Conservation (phyloP, 371 early-diverging fungal species). For the Rhizopus sp. region DNA sequence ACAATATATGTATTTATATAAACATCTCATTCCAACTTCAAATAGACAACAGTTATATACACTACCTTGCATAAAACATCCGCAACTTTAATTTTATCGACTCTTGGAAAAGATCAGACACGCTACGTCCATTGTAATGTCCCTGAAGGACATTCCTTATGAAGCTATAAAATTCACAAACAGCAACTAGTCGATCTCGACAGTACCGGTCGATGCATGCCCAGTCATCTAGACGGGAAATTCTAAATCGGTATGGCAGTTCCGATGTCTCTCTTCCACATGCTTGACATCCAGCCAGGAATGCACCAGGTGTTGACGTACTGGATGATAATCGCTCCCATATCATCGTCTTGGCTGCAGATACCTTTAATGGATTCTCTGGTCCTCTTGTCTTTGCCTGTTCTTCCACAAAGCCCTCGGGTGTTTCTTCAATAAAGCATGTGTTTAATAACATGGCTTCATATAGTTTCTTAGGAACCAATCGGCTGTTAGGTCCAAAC, state of each 20-base stretch:
- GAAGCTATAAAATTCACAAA: constrained; percentile 91
- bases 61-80: constrained; percentile 84
- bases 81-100: constrained; percentile 78
- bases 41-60: too few species aligned
- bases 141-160: constrained; percentile 87
- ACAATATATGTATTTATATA: too few species aligned
- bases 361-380: constrained; percentile 43
- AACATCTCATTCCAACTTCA: too few species aligned
- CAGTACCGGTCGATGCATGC: constrained; percentile 85
- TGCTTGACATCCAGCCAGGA: constrained; percentile 63
- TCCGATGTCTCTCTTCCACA: constrained; percentile 28
- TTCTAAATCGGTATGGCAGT: constrained; percentile 78
- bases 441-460: constrained; percentile 80
- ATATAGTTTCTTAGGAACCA: constrained; percentile 71
- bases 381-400: constrained; percentile 45
- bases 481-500: constrained; percentile 83
- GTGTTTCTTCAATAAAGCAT: constrained; percentile 65
- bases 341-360: constrained; percentile 53
- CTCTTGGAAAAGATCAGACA: constrained; percentile 83
- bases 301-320: constrained; percentile 26
- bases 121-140: constrained; percentile 70
- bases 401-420: constrained; percentile 64
- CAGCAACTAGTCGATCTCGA: constrained; percentile 87
- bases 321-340: constrained; percentile 59
- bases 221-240: constrained; percentile 80